Percentiles rank a stretch among this genome's conserved stretches.
phyloP scores from a whole-genome alignment of 1,284 basidiomycete species.

The Cutaneotrichosporon spelunceum region DNA sequence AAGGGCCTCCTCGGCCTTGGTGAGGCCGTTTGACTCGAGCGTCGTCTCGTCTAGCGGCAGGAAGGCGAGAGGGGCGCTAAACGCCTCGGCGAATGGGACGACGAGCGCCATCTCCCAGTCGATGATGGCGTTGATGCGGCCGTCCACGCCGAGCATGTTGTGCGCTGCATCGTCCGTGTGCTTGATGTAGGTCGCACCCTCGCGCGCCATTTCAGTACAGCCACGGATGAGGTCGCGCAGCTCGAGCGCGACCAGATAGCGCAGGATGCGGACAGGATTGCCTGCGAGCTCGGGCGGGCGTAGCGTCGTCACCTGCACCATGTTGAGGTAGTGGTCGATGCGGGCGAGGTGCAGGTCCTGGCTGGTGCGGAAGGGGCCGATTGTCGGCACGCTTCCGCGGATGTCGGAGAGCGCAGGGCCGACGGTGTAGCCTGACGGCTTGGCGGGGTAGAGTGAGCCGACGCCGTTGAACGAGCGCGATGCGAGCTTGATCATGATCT shows the following conservation, averaged over 20 bases:
- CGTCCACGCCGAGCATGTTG: constrained; percentile 12
- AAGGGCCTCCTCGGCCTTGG: constrained; percentile 6
- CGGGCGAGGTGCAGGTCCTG: constrained; percentile 8
- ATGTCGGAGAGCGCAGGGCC: constrained; percentile 2
- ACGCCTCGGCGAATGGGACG: constrained; percentile 10
- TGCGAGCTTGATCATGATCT: constrained; percentile 10
- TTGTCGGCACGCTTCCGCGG: constrained; percentile 4
- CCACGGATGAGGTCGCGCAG: constrained; percentile 6
- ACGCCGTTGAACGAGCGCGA: constrained; percentile 1
- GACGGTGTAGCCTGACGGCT: neutral
- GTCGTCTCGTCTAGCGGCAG: constrained; percentile 1
- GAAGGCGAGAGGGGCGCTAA: constrained; percentile 2
- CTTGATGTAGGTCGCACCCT: constrained; percentile 8
- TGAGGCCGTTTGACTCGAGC: constrained; percentile 3
- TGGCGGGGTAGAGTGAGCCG: constrained; percentile 5
- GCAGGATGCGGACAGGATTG: constrained; percentile 6
- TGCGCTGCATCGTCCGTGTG: constrained; percentile 9
- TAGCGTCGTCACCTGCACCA: constrained; percentile 7
- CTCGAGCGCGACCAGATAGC: constrained; percentile 9
- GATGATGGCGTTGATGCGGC: constrained; percentile 5
- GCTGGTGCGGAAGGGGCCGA: constrained; percentile 9
- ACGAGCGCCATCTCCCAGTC: constrained; percentile 12
- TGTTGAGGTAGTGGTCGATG: constrained; percentile 8
- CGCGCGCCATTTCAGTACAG: constrained; percentile 1
- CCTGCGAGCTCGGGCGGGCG: constrained; percentile 9